A percentile compares a stretch with the other conserved stretches of the same genome.
phyloP scores from a whole-genome alignment of 768 basidiomycete genomes.

The Rhizopogon vulgaris region DNA sequence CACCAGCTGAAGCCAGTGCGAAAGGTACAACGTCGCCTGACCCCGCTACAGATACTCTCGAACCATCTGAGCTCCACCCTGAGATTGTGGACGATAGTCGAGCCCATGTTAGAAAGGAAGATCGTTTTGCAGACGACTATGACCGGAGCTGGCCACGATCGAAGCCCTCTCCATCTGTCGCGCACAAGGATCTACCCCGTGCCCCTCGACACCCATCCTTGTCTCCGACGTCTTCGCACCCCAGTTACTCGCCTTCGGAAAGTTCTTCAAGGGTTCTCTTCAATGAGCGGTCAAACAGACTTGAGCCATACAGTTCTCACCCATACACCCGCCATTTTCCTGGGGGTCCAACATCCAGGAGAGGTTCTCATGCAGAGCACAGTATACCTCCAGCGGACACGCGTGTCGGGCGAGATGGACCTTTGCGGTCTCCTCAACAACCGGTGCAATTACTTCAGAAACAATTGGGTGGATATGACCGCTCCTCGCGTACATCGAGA shows the following conservation, averaged over 20 bases:
- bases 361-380: slow-evolving; percentile 39
- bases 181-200: slow-evolving; percentile 35
- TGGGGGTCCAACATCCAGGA: slow-evolving; percentile 25
- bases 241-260: slow-evolving; percentile 46
- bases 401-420: slow-evolving; percentile 40
- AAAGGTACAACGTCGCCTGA: neutral
- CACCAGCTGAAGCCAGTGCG: slow-evolving; percentile 32
- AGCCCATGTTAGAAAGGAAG: slow-evolving; percentile 53
- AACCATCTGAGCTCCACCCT: slow-evolving; percentile 7
- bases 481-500: neutral
- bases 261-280: slow-evolving; percentile 76
- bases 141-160: slow-evolving; percentile 95
- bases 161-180: slow-evolving; percentile 39
- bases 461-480: slow-evolving; percentile 18
- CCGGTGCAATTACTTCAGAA: slow-evolving; percentile 61
- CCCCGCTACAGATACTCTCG: slow-evolving; percentile 6
- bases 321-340: slow-evolving; percentile 36
- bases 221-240: slow-evolving; percentile 31
- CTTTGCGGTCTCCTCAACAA: slow-evolving; percentile 32
- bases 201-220: slow-evolving; percentile 26
- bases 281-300: slow-evolving; percentile 86
- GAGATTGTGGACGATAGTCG: slow-evolving; percentile 10
- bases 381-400: slow-evolving; percentile 32
- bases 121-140: slow-evolving; percentile 89
- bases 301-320: slow-evolving; percentile 74